phyloP scores from a whole-genome alignment of 495 filamentous ascomycete species.

The Podospora appendiculata region DNA sequence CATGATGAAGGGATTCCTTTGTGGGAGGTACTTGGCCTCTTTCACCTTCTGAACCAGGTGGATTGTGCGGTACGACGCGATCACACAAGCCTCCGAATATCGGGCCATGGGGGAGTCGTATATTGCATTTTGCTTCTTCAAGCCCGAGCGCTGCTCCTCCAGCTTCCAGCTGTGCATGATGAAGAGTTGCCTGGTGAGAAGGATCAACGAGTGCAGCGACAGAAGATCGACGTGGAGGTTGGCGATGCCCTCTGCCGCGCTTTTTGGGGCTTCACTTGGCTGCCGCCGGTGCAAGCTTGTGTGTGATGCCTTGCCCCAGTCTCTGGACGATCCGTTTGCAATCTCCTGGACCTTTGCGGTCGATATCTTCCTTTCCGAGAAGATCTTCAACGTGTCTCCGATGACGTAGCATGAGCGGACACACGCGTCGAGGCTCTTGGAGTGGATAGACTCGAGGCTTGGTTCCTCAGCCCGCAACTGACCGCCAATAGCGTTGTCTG shows the following conservation, averaged over 20 bases:
- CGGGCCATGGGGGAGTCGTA: conserved; percentile 44
- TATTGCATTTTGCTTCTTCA: conserved; percentile 18
- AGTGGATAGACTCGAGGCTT: conserved; percentile 15
- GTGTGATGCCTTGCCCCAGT: conserved; percentile 41
- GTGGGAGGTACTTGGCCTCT: conserved; percentile 53
- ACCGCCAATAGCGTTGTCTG: conserved; percentile 36
- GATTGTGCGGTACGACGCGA: conserved; percentile 61
- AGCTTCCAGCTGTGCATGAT: conserved; percentile 38
- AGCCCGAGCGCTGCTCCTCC: conserved; percentile 21
- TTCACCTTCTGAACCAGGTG: conserved; percentile 51
- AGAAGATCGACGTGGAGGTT: conserved; percentile 61
- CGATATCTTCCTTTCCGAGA: conserved; percentile 62
- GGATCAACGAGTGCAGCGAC: conserved; percentile 66
- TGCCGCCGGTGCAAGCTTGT: conserved; percentile 39
- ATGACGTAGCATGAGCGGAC: conserved; percentile 56
- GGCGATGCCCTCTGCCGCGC: conserved; percentile 51
- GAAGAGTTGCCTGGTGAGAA: conserved; percentile 67
- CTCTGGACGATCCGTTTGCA: conserved; percentile 43
- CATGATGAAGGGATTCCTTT: conserved; percentile 62
- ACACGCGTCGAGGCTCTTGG: conserved; percentile 41
- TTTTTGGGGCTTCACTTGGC: conserved; percentile 35
- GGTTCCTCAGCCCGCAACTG: conserved; percentile 24
- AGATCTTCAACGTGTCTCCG: conserved; percentile 60
- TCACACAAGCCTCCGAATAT: conserved; percentile 64
- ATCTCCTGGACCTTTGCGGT: conserved; percentile 59